Evolutionary conservation across 176 grass and related monocot genomes (phyloP).

Genomic region (Hordeum marinum): DNA sequence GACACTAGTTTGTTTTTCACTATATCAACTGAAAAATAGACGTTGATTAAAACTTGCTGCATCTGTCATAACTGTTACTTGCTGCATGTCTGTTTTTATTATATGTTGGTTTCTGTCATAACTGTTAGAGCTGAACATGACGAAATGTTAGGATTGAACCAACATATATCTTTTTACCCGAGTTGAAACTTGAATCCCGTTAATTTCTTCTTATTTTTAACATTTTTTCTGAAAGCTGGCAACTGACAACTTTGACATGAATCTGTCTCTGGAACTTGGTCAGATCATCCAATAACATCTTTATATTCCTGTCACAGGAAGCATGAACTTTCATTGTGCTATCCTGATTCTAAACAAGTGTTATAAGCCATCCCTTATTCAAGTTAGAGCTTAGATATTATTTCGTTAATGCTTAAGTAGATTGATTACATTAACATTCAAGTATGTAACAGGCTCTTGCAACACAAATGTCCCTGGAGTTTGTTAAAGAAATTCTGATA

Average conservation of each 20-base stretch:
- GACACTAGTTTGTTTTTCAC: neutral
- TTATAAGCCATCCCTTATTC: neutral
- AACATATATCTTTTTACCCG: neutral
- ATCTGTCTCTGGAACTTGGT: neutral
- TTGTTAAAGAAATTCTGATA: constrained; percentile 50
- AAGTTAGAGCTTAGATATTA: neutral
- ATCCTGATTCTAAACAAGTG: neutral
- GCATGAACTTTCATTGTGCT: neutral
- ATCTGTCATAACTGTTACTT: no score
- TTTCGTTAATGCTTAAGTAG: neutral
- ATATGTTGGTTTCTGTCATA: no score
- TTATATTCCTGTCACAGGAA: neutral
- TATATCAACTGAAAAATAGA: neutral
- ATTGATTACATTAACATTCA: constrained; percentile 28
- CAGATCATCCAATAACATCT: neutral
- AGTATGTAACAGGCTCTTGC: constrained; percentile 52
- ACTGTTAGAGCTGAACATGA: no score
- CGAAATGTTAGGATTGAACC: neutral
- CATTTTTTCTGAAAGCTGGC: neutral
- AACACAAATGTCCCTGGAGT: constrained; percentile 42
- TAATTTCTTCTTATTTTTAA: neutral
- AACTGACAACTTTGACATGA: neutral
- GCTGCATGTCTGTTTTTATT: no score
- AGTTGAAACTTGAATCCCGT: neutral
- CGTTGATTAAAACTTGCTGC: neutral